phyloP scores from a whole-genome alignment of 768 basidiomycete genomes.

The Leccinellum albellum region DNA sequence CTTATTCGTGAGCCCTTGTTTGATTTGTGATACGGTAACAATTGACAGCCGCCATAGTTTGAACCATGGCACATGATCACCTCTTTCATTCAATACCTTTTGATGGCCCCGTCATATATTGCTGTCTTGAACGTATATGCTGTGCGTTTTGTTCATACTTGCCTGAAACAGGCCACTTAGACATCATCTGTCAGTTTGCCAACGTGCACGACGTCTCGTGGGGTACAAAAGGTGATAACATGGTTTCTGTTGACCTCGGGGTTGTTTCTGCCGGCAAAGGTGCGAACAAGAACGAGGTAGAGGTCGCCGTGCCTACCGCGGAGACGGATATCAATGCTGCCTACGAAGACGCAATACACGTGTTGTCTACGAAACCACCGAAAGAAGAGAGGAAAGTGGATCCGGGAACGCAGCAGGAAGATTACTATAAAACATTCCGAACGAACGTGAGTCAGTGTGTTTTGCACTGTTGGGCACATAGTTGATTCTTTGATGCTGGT shows the following conservation, averaged over 20 bases:
- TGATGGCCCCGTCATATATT: constrained; percentile 93
- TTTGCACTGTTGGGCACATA: not conserved
- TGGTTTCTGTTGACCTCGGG: constrained; percentile 79
- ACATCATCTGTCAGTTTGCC: constrained; percentile 53
- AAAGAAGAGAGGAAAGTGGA: constrained; percentile 66
- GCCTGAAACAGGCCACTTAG: not conserved
- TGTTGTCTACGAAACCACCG: constrained; percentile 73
- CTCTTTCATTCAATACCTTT: constrained; percentile 86
- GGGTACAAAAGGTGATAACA: constrained; percentile 96
- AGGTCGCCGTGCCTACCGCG: constrained; percentile 79
- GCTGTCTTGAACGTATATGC: constrained; percentile 90
- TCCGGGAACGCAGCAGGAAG: constrained; percentile 63
- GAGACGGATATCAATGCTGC: constrained; percentile 86
- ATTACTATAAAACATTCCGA: constrained; percentile 85
- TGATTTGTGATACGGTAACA: not conserved
- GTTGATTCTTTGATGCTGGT: constrained; percentile 10
- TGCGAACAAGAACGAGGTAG: constrained; percentile 73
- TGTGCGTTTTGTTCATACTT: constrained; percentile 31
- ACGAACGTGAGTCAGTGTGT: constrained; percentile 59
- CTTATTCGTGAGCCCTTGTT: constrained; percentile 66
- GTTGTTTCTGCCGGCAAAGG: constrained; percentile 60
- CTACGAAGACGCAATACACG: constrained; percentile 88
- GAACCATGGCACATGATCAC: constrained; percentile 99
- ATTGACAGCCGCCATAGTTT: constrained; percentile 46
- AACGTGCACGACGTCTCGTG: constrained; percentile 92